Conservation (phyloP, 2,329 filamentous ascomycete genomes). For the Dactylellina drechsleri region DNA sequence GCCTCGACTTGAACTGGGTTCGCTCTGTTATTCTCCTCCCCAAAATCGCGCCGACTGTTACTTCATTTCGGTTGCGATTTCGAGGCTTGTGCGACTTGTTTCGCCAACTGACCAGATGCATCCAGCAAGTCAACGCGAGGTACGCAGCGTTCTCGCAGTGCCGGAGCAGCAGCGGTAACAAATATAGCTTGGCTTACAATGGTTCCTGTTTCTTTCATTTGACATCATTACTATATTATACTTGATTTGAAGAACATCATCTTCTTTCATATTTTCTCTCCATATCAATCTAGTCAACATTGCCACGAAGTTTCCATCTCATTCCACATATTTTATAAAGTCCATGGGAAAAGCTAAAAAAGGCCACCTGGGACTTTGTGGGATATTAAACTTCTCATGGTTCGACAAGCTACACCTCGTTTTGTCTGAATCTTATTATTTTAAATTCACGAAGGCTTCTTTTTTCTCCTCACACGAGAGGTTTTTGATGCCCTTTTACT, state of each 20-base stretch:
- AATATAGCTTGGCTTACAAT: conserved; percentile 12
- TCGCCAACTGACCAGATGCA: conserved; percentile 37
- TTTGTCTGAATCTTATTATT: not conserved
- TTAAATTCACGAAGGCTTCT: conserved; percentile 1
- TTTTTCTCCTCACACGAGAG: not conserved
- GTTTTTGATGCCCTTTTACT: conserved; percentile 47
- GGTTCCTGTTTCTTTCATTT: conserved; percentile 6
- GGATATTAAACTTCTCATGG: conserved; percentile 7
- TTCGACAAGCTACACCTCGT: not conserved
- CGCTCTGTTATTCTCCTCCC: not conserved
- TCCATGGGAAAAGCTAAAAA: no score
- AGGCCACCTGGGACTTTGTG: no score
- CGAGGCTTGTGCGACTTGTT: conserved; percentile 7
- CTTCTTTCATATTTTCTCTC: no score
- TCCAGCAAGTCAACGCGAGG: conserved; percentile 44
- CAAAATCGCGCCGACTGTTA: conserved; percentile 12
- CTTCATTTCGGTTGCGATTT: conserved; percentile 22
- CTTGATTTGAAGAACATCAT: no score
- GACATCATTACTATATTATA: not conserved
- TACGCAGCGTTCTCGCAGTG: not conserved
- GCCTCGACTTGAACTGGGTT: conserved; percentile 19
- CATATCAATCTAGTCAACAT: not conserved
- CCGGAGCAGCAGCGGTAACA: conserved; percentile 2
- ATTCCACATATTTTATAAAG: not conserved
- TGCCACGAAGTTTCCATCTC: not conserved